Conservation (phyloP, 257 asterid species). For the Knoxia roxburghii region DNA sequence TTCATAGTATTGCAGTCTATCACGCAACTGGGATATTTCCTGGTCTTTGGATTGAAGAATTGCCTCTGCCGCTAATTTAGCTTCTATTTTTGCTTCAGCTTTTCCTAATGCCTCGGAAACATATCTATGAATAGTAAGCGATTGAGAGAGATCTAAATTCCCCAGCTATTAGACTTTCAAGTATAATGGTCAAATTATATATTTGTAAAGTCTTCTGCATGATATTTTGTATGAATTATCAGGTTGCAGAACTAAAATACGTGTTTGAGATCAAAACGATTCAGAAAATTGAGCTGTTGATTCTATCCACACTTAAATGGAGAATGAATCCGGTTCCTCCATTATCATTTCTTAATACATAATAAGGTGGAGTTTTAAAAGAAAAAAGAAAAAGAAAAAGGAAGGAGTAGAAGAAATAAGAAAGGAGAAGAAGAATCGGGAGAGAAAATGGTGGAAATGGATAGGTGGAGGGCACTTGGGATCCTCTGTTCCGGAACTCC, state of each 20-base stretch:
- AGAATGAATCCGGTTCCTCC: slow-evolving; percentile 96
- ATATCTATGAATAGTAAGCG: slow-evolving; percentile 47
- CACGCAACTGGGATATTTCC: slow-evolving; percentile 66
- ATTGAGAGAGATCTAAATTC: slow-evolving; percentile 52
- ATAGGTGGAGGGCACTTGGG: too few species aligned
- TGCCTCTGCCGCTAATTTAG: slow-evolving; percentile 52
- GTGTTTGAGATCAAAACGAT: slow-evolving; percentile 74
- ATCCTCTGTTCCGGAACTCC: too few species aligned
- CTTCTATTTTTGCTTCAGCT: slow-evolving; percentile 65
- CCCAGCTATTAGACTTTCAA: too few species aligned
- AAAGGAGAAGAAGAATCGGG: too few species aligned
- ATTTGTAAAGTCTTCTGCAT: too few species aligned
- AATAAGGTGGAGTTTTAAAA: slow-evolving; percentile 60
- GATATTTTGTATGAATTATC: background rate
- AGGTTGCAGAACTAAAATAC: slow-evolving; percentile 60
- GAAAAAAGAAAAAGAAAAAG: too few species aligned
- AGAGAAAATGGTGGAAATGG: too few species aligned
- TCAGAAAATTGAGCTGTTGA: slow-evolving; percentile 83
- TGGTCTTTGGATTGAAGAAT: slow-evolving; percentile 63
- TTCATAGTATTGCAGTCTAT: slow-evolving; percentile 72
- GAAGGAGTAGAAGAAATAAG: too few species aligned
- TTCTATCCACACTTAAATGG: slow-evolving; percentile 73
- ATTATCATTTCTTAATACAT: slow-evolving; percentile 69
- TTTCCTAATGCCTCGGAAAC: slow-evolving; percentile 71
- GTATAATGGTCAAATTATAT: too few species aligned